Evolutionary conservation across 495 filamentous ascomycete genomes (phyloP).

Genomic region (Neurospora cerealis): DNA sequence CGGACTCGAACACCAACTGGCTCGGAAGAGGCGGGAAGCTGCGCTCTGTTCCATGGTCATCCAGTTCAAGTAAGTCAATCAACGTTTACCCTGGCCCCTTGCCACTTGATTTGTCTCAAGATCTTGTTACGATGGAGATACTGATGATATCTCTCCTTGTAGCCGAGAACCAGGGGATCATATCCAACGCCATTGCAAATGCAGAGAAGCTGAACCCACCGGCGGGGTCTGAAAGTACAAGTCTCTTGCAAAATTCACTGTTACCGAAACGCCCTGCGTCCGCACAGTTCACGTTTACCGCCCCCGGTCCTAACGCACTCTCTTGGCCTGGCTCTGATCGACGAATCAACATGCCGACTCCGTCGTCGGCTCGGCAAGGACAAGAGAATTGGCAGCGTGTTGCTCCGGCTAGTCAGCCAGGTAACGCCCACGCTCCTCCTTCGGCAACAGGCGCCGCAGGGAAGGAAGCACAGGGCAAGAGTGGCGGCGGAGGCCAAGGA

Average conservation of each 20-base stretch:
- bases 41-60: constrained; percentile 31
- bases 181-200: constrained; percentile 80
- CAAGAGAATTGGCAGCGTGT: constrained; percentile 10
- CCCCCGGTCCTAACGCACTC: constrained; percentile 36
- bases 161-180: constrained; percentile 62
- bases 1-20: constrained; percentile 46
- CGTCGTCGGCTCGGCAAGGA: constrained; percentile 1
- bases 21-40: constrained; percentile 33
- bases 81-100: background rate
- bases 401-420: constrained; percentile 4
- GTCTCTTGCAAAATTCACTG: constrained; percentile 61
- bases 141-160: background rate
- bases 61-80: constrained; percentile 31
- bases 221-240: constrained; percentile 60
- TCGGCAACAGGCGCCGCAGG: background rate
- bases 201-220: constrained; percentile 59
- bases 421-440: background rate
- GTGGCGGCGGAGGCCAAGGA: background rate
- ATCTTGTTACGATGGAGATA: background rate
- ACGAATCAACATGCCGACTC: constrained; percentile 1
- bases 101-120: background rate
- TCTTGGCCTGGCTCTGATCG: constrained; percentile 49
- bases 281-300: constrained; percentile 83
- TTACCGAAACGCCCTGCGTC: constrained; percentile 52
- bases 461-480: constrained; percentile 7